Percentiles rank a stretch among this genome's conserved stretches.
Conservation (phyloP, 2,329 filamentous ascomycete species). For the Tolypocladium nubicola region DNA sequence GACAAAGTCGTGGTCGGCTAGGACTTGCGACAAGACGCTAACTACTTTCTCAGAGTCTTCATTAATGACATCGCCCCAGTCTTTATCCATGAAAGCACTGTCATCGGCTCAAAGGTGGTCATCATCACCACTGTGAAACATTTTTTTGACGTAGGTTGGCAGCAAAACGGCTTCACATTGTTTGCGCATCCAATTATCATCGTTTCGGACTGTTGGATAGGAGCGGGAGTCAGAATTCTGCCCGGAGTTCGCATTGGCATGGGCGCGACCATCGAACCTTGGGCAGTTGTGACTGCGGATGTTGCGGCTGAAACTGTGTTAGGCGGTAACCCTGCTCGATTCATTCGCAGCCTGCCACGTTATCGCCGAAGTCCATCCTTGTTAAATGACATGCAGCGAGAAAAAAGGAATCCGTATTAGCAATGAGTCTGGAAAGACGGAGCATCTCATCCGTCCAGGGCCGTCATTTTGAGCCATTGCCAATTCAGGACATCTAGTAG, state of each 20-base stretch:
- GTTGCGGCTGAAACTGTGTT: not conserved
- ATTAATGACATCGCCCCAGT: not conserved
- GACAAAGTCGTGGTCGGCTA: too few relatives aligned
- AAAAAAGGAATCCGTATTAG: too few relatives aligned
- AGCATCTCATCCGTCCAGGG: too few relatives aligned
- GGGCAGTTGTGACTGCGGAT: not conserved
- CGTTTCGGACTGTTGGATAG: not conserved
- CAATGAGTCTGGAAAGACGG: too few relatives aligned
- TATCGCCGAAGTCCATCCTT: too few relatives aligned
- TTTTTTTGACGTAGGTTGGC: not conserved
- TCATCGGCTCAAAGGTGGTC: not conserved
- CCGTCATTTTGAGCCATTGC: too few relatives aligned
- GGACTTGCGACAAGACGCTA: too few relatives aligned
- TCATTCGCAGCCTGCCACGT: not conserved
- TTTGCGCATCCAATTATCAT: not conserved
- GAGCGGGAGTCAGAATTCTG: not conserved
- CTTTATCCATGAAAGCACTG: not conserved
- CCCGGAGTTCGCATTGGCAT: not conserved
- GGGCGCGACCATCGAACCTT: not conserved
- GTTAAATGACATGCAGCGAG: too few relatives aligned
- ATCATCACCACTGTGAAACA: not conserved
- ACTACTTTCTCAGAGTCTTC: not conserved
- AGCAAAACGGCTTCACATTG: not conserved
- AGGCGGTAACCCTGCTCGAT: not conserved
- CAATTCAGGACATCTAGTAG: too few relatives aligned